These are phyloP conservation scores for Colletotrichum tropicicola DNA, from an alignment of 2,329 filamentous ascomycete species.

Conservation along the genomic window DNA sequence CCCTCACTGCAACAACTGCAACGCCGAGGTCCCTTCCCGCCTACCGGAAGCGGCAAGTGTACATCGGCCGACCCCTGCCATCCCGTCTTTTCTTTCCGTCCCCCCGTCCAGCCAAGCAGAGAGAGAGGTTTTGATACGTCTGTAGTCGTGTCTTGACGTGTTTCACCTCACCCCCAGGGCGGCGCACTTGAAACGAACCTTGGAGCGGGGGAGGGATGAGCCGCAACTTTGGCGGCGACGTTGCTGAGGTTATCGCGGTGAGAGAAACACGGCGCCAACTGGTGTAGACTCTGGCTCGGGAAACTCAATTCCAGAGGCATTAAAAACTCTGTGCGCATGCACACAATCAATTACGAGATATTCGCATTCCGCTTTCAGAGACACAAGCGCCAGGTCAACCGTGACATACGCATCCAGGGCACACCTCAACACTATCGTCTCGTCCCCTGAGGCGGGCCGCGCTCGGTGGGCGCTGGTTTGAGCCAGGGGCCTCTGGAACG, in stretches of 20 bases:
- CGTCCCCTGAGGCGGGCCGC: background rate
- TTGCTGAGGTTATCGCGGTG: background rate
- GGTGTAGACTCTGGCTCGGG: background rate
- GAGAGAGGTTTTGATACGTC: slow-evolving; percentile 21
- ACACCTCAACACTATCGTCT: no score
- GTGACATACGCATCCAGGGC: no score
- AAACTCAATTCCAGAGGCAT: background rate
- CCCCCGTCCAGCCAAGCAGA: background rate
- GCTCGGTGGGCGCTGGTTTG: background rate
- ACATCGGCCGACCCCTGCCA: background rate
- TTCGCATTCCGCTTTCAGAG: background rate
- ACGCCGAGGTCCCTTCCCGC: background rate
- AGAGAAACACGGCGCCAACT: background rate
- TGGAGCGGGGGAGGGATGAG: background rate
- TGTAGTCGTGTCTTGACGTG: slow-evolving; percentile 14
- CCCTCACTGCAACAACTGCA: no score
- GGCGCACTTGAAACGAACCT: background rate
- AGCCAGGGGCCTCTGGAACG: background rate
- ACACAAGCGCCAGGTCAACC: no score
- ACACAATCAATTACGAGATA: background rate
- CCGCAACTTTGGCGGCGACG: no score
- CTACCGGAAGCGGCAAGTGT: background rate
- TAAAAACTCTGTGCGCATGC: background rate
- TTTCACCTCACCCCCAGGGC: slow-evolving; percentile 16
- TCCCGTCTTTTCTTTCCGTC: background rate